Conservation (phyloP, 176 grass and related monocot species). For the Eleusine coracana region DNA sequence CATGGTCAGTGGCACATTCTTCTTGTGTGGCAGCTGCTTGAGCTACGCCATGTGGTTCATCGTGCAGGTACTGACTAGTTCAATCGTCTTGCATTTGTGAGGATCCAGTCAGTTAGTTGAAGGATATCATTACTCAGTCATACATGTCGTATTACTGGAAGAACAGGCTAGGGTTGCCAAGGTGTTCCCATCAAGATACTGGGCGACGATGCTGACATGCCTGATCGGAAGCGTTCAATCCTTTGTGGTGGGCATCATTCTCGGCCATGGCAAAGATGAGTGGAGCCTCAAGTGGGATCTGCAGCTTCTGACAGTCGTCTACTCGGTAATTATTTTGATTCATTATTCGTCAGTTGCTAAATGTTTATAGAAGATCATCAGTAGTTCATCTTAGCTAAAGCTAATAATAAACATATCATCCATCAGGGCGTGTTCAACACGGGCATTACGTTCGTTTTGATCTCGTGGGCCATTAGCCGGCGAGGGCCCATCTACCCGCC, state of each 20-base stretch:
- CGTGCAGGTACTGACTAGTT: constrained; percentile 16
- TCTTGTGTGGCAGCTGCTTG: constrained; percentile 41
- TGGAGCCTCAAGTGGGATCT: constrained; percentile 55
- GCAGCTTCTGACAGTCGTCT: constrained; percentile 39
- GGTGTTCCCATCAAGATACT: constrained; percentile 38
- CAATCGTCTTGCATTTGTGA: too few species aligned
- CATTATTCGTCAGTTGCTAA: too few species aligned
- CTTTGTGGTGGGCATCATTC: neutral
- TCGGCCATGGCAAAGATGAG: neutral
- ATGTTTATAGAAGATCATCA: too few species aligned
- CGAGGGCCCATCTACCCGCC: constrained; percentile 51
- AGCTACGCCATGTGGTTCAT: constrained; percentile 49
- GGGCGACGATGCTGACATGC: constrained; percentile 47
- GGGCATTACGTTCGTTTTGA: constrained; percentile 36
- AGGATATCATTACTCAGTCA: too few species aligned
- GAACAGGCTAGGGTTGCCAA: constrained; percentile 40
- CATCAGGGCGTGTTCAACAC: constrained; percentile 44
- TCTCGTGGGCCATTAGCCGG: constrained; percentile 37
- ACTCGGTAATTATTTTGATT: constrained; percentile 33
- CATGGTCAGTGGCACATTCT: constrained; percentile 34
- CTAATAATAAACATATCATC: too few species aligned
- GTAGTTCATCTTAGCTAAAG: too few species aligned
- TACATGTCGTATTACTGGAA: neutral
- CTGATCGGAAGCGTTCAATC: constrained; percentile 29
- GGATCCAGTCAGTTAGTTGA: too few species aligned